Percentiles rank a stretch among this genome's conserved stretches.
phyloP scores from a whole-genome alignment of 225 moss, liverwort and hornwort species.

The Lunularia cruciata region DNA sequence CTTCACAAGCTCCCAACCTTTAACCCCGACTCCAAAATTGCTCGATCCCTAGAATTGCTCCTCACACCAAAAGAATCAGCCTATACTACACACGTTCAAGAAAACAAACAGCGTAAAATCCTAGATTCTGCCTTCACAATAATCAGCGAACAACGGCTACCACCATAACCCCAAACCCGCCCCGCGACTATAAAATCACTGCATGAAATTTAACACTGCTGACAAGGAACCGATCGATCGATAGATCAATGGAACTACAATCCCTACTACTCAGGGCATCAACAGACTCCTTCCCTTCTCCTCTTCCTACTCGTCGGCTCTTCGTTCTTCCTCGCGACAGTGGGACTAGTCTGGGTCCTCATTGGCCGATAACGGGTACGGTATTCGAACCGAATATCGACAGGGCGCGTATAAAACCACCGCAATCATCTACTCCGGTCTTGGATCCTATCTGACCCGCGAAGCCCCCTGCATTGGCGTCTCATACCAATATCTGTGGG shows the following conservation, averaged over 20 bases:
- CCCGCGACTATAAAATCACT: neutral
- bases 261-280: neutral
- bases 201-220: neutral
- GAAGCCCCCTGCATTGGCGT: neutral
- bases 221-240: neutral
- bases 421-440: neutral
- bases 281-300: neutral
- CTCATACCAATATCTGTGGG: neutral
- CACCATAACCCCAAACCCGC: neutral
- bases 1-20: neutral
- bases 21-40: neutral
- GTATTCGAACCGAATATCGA: neutral
- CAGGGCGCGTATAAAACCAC: neutral
- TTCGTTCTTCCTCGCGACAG: neutral
- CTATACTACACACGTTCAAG: neutral
- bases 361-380: neutral
- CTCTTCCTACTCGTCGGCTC: no score
- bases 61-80: neutral
- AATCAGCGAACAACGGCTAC: slow-evolving; percentile 1
- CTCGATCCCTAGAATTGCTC: slow-evolving; percentile 1
- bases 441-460: no score
- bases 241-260: neutral
- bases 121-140: neutral
- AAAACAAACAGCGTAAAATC: neutral
- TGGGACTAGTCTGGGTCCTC: neutral